A percentile compares a stretch with the other conserved stretches of the same genome.
These are phyloP conservation scores for Umbelopsis vinacea DNA, from an alignment of 192 early-diverging fungal species.

Conservation along the genomic window DNA sequence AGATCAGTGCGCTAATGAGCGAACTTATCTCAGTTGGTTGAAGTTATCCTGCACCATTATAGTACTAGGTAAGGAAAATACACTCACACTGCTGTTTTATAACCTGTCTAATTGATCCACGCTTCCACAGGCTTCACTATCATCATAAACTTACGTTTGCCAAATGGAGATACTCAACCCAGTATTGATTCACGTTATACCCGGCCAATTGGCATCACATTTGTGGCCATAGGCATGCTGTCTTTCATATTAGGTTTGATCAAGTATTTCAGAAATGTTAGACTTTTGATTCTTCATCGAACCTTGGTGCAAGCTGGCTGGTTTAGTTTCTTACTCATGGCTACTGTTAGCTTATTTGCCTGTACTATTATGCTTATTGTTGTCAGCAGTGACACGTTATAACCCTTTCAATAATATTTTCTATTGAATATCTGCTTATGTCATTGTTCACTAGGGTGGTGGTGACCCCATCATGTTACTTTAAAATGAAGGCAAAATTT, in stretches of 20 bases:
- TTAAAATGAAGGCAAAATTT: not conserved
- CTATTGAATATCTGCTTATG: no score
- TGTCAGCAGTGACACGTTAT: not conserved
- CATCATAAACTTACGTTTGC: slow-evolving; percentile 34
- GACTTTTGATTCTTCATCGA: slow-evolving; percentile 11
- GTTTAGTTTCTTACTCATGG: slow-evolving; percentile 31
- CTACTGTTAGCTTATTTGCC: slow-evolving; percentile 27
- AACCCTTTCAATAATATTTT: no score
- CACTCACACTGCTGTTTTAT: not conserved
- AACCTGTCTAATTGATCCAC: not conserved
- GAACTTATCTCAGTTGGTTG: slow-evolving; percentile 37
- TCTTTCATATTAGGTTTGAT: slow-evolving; percentile 25
- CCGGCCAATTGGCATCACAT: slow-evolving; percentile 31
- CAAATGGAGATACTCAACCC: slow-evolving; percentile 3
- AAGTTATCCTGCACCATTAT: slow-evolving; percentile 37
- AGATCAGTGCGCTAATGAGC: slow-evolving; percentile 44
- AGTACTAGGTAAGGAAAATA: slow-evolving; percentile 33
- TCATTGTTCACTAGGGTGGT: not conserved
- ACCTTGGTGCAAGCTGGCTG: slow-evolving; percentile 38
- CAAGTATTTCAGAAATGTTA: slow-evolving; percentile 37
- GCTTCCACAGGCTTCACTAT: slow-evolving; percentile 34
- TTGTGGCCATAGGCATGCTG: slow-evolving; percentile 32
- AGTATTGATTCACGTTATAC: not conserved
- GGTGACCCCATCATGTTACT: slow-evolving; percentile 9
- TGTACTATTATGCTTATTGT: slow-evolving; percentile 30